Evolutionary conservation across 1,284 basidiomycete genomes (phyloP).

Genomic region (Rhodotorula sp.): DNA sequence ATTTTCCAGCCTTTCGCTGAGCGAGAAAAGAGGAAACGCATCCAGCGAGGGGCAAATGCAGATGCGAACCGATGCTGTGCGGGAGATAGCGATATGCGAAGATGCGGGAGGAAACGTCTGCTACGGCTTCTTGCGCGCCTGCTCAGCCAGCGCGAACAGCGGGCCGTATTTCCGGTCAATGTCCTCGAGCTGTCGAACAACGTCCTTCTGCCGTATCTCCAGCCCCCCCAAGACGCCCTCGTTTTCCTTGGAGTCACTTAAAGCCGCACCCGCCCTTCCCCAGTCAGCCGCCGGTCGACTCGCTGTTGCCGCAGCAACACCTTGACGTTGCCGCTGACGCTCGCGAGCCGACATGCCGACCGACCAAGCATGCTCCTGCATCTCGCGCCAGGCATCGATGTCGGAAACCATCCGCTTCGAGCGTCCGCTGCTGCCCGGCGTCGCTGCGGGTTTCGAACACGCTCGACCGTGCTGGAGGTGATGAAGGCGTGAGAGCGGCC

Average conservation of each 20-base stretch:
- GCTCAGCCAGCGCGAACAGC: constrained; percentile 25
- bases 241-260: neutral
- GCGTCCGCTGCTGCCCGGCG: constrained; percentile 4
- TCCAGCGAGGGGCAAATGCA: too few species aligned
- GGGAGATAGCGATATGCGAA: too few species aligned
- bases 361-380: constrained; percentile 40
- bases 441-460: neutral
- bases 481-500: neutral
- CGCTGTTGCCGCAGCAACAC: neutral
- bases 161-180: constrained; percentile 31
- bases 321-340: neutral
- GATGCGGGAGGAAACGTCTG: too few species aligned
- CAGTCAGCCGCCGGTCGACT: too few species aligned
- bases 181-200: constrained; percentile 27
- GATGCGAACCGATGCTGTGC: too few species aligned
- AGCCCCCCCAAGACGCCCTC: neutral
- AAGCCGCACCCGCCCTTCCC: neutral
- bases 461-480: neutral
- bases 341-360: constrained; percentile 28
- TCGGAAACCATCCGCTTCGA: constrained; percentile 13
- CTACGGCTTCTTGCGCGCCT: too few species aligned
- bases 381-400: constrained; percentile 40
- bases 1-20: neutral
- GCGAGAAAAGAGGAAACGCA: too few species aligned
- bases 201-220: constrained; percentile 28